Percentiles rank a stretch among this genome's conserved stretches.
Evolutionary conservation across 306 rosid species (phyloP).

Genomic region (Quercus engelmannii): DNA sequence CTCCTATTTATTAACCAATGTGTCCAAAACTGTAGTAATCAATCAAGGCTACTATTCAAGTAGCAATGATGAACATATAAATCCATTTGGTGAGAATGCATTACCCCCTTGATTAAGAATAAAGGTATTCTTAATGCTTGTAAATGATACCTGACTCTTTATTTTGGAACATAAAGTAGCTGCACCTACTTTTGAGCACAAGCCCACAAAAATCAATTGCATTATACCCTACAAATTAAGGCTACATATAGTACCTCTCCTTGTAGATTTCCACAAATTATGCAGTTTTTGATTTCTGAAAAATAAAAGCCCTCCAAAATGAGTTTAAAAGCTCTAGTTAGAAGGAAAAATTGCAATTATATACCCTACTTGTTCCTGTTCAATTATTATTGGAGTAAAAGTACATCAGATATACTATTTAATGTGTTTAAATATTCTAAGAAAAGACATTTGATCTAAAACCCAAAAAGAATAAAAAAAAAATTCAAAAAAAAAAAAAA

Average conservation of each 20-base stretch:
- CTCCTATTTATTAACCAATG: not conserved
- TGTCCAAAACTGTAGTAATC: not conserved
- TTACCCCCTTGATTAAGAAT: conserved; percentile 9
- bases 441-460: not conserved
- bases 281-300: not conserved
- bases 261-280: not conserved
- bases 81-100: not conserved
- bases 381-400: not conserved
- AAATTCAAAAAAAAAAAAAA: conserved; percentile 11
- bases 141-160: conserved; percentile 32
- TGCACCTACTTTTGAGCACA: conserved; percentile 45
- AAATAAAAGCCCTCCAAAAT: not conserved
- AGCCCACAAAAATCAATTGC: conserved; percentile 29
- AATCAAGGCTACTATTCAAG: not conserved
- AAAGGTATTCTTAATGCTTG: conserved; percentile 33
- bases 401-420: not conserved
- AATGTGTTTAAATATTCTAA: not conserved
- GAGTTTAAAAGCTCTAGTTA: too few species aligned
- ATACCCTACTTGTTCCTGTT: not conserved
- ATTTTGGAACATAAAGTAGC: conserved; percentile 40
- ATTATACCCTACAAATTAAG: conserved; percentile 4
- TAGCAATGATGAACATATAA: not conserved
- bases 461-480: conserved; percentile 17
- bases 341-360: too few species aligned
- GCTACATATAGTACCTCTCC: not conserved